These are phyloP conservation scores for Cladophialophora carrionii DNA, from an alignment of 2,329 filamentous ascomycete genomes.

Conservation along the genomic window DNA sequence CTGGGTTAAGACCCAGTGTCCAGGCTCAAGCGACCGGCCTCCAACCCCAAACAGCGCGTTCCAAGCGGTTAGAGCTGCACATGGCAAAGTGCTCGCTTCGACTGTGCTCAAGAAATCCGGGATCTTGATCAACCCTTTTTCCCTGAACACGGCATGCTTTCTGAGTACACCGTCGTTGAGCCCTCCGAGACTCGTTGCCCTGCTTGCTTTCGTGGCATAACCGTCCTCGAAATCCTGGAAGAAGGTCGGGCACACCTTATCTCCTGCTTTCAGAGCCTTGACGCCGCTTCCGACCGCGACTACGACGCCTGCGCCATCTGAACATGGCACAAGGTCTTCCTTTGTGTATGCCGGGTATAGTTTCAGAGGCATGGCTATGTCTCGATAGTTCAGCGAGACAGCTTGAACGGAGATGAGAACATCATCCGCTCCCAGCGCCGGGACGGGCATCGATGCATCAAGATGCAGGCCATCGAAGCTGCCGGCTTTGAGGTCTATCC, in stretches of 20 bases:
- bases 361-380: constrained; percentile 50
- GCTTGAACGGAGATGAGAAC: constrained; percentile 62
- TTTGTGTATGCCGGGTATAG: constrained; percentile 19
- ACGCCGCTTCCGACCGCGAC: constrained; percentile 61
- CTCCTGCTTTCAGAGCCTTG: constrained; percentile 59
- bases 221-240: constrained; percentile 59
- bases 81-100: constrained; percentile 63
- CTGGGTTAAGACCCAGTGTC: constrained; percentile 61
- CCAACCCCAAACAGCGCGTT: constrained; percentile 65
- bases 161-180: constrained; percentile 69
- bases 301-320: constrained; percentile 53
- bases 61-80: constrained; percentile 67
- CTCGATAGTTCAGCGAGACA: constrained; percentile 56
- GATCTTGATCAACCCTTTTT: constrained; percentile 67
- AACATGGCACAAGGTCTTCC: constrained; percentile 46
- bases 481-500: constrained; percentile 11
- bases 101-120: constrained; percentile 59
- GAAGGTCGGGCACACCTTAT: constrained; percentile 62
- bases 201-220: constrained; percentile 33
- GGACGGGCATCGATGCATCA: constrained; percentile 1
- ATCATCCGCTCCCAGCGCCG: constrained; percentile 9
- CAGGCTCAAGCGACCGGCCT: constrained; percentile 54
- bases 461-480: constrained; percentile 17
- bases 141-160: constrained; percentile 68
- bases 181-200: constrained; percentile 67